Evolutionary conservation across 75 land plant species (phyloP).

Genomic region (Pinus albicaulis): DNA sequence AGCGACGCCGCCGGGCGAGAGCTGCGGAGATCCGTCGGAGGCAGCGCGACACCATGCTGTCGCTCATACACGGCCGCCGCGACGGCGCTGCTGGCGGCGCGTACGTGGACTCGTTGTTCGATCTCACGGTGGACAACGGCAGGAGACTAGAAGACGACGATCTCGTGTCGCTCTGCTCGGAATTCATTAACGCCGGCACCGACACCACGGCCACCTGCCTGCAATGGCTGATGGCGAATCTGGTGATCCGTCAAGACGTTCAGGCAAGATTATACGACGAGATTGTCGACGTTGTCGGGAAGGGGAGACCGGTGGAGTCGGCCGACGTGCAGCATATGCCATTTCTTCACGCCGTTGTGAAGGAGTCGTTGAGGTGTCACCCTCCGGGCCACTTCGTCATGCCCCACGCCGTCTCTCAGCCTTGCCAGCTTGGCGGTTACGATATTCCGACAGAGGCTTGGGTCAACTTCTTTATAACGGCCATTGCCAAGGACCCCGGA

Average conservation of each 20-base stretch:
- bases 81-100: neutral
- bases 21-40: conserved; percentile 17
- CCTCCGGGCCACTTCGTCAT: neutral
- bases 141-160: conserved; percentile 1
- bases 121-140: neutral
- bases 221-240: conserved; percentile 40
- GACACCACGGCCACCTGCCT: conserved; percentile 30
- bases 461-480: conserved; percentile 21
- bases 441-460: conserved; percentile 30
- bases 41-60: neutral
- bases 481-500: conserved; percentile 17
- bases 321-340: conserved; percentile 6
- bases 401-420: neutral
- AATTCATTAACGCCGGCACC: conserved; percentile 32
- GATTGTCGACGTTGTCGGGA: conserved; percentile 7
- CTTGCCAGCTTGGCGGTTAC: conserved; percentile 16
- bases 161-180: conserved; percentile 21
- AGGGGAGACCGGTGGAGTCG: conserved; percentile 7
- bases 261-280: conserved; percentile 28
- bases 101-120: conserved; percentile 19
- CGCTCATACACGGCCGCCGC: neutral
- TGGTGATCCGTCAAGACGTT: conserved; percentile 24
- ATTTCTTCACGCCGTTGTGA: conserved; percentile 4
- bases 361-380: too few relatives aligned
- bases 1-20: conserved; percentile 22